A percentile compares a stretch with the other conserved stretches of the same genome.
Evolutionary conservation across 108 stramenopile species (phyloP).

Genomic region (Nitzschia putrida): DNA sequence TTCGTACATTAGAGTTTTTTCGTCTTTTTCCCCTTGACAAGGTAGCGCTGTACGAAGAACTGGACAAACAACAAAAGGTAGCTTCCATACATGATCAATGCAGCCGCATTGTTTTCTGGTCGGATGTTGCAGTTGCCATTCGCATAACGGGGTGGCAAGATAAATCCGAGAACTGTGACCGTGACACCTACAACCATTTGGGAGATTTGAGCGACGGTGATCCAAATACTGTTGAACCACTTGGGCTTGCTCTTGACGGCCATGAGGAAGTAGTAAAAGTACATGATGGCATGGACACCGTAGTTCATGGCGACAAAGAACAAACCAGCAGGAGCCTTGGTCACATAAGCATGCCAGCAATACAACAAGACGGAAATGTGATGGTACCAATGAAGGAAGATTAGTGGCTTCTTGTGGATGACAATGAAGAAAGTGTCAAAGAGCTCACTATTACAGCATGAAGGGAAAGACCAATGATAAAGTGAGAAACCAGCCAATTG

Average conservation of each 20-base stretch:
- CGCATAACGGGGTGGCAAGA: slow-evolving; percentile 29
- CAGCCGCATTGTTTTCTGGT: slow-evolving; percentile 79
- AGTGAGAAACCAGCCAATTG: background rate
- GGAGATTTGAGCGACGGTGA: slow-evolving; percentile 85
- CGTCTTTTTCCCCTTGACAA: slow-evolving; percentile 26
- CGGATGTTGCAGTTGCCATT: slow-evolving; percentile 49
- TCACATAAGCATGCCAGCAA: slow-evolving; percentile 94
- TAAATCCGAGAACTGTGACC: slow-evolving; percentile 45
- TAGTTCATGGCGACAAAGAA: slow-evolving; percentile 99
- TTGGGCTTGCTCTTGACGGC: slow-evolving; percentile 75
- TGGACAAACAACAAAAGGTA: slow-evolving; percentile 85
- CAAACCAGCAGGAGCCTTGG: slow-evolving; percentile 78
- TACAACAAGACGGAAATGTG: slow-evolving; percentile 94
- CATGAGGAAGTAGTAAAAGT: slow-evolving; percentile 97
- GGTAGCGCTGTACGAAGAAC: slow-evolving; percentile 82
- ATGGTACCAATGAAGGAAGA: slow-evolving; percentile 98
- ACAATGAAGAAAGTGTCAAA: slow-evolving; percentile 97
- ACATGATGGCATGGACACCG: slow-evolving; percentile 98
- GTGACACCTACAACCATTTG: slow-evolving; percentile 93
- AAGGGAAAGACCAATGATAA: background rate
- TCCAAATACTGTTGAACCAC: slow-evolving; percentile 81
- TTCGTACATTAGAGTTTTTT: background rate
- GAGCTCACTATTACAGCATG: slow-evolving; percentile 66
- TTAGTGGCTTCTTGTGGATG: slow-evolving; percentile 91
- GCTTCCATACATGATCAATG: slow-evolving; percentile 85